These are phyloP conservation scores for Beta vulgaris DNA, from an alignment of 148 eudicot genomes.

Conservation along the genomic window DNA sequence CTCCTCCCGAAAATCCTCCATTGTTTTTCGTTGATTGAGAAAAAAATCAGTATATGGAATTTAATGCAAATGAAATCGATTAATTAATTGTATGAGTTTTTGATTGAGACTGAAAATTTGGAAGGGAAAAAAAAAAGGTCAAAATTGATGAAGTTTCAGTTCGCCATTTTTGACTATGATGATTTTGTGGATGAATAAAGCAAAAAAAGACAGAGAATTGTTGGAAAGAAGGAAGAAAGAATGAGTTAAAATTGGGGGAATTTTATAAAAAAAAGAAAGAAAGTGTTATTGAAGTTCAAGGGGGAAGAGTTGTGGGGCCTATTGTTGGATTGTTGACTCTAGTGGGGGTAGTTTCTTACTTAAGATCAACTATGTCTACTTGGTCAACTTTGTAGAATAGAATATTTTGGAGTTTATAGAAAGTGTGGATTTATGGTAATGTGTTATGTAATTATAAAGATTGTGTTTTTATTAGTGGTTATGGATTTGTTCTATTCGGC, in stretches of 20 bases:
- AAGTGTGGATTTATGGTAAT: too few relatives aligned
- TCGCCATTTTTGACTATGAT: constrained; percentile 13
- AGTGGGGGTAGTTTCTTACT: too few relatives aligned
- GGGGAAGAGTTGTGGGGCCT: neutral
- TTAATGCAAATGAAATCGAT: neutral
- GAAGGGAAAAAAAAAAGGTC: neutral
- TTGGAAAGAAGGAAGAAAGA: neutral
- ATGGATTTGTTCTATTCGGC: too few relatives aligned
- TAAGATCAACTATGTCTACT: too few relatives aligned
- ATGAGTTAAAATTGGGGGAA: too few relatives aligned
- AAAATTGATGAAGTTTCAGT: neutral
- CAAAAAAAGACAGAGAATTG: neutral
- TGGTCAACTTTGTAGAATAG: neutral
- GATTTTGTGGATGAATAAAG: neutral
- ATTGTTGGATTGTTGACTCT: neutral
- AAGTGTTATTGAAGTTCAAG: too few relatives aligned
- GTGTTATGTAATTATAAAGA: too few relatives aligned
- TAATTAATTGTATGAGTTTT: too few relatives aligned
- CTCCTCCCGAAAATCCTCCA: constrained; percentile 20
- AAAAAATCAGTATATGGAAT: neutral
- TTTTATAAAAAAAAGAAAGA: too few relatives aligned
- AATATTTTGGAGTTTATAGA: too few relatives aligned
- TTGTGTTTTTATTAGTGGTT: too few relatives aligned
- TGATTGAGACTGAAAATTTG: too few relatives aligned
- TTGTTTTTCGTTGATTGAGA: neutral